Evolutionary conservation across 352 stramenopile genomes (phyloP), one percentile per base, ranked within the genome.

Genomic region (Pythium sukuiense): DNA sequence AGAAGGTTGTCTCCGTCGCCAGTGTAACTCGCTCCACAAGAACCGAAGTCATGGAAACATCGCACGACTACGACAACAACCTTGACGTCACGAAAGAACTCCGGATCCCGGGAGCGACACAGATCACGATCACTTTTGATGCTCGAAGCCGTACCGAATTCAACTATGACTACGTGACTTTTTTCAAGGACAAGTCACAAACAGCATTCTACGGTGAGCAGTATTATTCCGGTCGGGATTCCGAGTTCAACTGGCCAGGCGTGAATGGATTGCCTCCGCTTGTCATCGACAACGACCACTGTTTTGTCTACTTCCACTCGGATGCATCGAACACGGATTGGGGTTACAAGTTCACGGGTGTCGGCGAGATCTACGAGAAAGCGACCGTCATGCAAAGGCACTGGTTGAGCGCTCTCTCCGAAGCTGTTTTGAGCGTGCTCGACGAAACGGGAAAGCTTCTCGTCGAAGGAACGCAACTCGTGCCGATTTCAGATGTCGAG

Each of bases 161-260:
- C 30, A 92, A 90, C 58, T 97, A 96, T 63, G 91, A 97, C 62
- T 97, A 94, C 61, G 66, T 97, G 27, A 93, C 82, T 16, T 97
- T 97, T 61, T 94, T 80, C 63, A 92, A 91, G 50, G 78, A 93
- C 55, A 74, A 75, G 39, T 67, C 63, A 5, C 76, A 85, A 69
- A 71, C 68, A 18, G 72, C 81, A 26, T 85, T 73, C 57, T 93
- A 92, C 50, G 88, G 88, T 7, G 79, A 75, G 14, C 72, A 83
- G 13, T 87, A 79, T 57, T 96, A 95, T 61, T 93, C 79, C 2
- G 88, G 87, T 3, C 73, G 87, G n/a, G 88, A 92, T 50, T 59
- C 52, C 0, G 84, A 90, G 20, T 76, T 81, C 39, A 95, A 95
- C 59, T 96, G 87, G 87, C 88, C 88, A 29, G 88, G 88, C 0